Percentiles rank a stretch among this genome's conserved stretches.
Evolutionary conservation across 2,329 filamentous ascomycete genomes (phyloP).

Genomic region (Didymella arachidicola): DNA sequence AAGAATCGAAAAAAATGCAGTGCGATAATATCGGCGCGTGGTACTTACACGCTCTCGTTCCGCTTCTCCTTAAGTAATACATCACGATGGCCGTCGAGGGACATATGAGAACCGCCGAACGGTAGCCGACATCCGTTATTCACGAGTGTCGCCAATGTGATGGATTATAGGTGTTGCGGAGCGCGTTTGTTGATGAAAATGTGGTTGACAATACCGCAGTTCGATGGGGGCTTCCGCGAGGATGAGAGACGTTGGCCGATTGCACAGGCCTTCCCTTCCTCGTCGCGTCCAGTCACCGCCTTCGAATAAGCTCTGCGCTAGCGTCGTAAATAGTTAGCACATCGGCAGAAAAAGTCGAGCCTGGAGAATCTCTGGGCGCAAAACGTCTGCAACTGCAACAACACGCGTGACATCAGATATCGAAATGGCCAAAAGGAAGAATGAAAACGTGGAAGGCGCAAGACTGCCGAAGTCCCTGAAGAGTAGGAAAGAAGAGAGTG

Average conservation of each 20-base stretch:
- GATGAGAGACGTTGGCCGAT: slow-evolving; percentile 27
- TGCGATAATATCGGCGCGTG: slow-evolving; percentile 41
- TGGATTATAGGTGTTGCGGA: slow-evolving; percentile 42
- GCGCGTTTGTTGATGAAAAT: slow-evolving; percentile 47
- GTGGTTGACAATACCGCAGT: slow-evolving; percentile 39
- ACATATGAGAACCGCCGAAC: slow-evolving; percentile 56
- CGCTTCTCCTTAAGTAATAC: slow-evolving; percentile 51
- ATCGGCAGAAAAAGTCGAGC: slow-evolving; percentile 22
- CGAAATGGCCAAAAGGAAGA: slow-evolving; percentile 50
- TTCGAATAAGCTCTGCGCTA: slow-evolving; percentile 39
- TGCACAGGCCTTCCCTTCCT: not conserved
- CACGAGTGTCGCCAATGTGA: slow-evolving; percentile 53
- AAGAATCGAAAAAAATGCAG: slow-evolving; percentile 36
- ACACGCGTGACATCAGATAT: slow-evolving; percentile 19
- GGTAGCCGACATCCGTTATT: slow-evolving; percentile 59
- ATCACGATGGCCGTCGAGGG: slow-evolving; percentile 56
- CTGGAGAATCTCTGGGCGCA: slow-evolving; percentile 11
- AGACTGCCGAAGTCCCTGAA: slow-evolving; percentile 35
- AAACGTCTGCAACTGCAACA: slow-evolving; percentile 23
- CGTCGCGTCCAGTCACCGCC: slow-evolving; percentile 5
- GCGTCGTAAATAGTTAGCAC: slow-evolving; percentile 30
- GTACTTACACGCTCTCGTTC: slow-evolving; percentile 56
- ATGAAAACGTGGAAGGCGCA: slow-evolving; percentile 33
- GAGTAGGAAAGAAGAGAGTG: slow-evolving; percentile 36
- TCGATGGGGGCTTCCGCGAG: slow-evolving; percentile 34